Evolutionary conservation across 352 stramenopile species (phyloP).

Genomic region (Globisporangium barbulae): DNA sequence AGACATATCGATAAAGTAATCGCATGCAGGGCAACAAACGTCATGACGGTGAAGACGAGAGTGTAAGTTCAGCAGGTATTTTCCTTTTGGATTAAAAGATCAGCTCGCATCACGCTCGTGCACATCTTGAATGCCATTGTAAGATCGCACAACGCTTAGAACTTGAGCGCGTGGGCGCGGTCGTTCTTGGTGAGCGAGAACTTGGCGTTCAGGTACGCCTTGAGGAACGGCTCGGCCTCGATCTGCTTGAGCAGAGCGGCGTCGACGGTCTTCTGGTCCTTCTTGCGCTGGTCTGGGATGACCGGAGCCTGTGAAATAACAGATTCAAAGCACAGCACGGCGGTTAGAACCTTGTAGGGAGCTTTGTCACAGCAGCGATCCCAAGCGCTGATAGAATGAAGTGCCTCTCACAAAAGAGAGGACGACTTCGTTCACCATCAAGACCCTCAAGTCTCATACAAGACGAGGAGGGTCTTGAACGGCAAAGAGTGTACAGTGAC

Average conservation of each 20-base stretch:
- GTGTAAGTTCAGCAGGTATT: slow-evolving; percentile 60
- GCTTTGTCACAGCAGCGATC: slow-evolving; percentile 89
- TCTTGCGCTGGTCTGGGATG: slow-evolving; percentile 97
- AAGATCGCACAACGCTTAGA: slow-evolving; percentile 83
- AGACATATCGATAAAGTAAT: not conserved
- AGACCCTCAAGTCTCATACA: slow-evolving; percentile 26
- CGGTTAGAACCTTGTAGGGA: slow-evolving; percentile 47
- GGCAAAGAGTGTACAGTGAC: slow-evolving; percentile 18
- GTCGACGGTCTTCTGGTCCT: slow-evolving; percentile 98
- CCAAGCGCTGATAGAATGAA: slow-evolving; percentile 79
- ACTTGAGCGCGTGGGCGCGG: slow-evolving; percentile 98
- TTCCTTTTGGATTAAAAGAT: slow-evolving; percentile 19
- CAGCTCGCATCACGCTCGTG: slow-evolving; percentile 20
- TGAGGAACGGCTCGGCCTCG: slow-evolving; percentile 91
- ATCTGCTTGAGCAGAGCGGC: slow-evolving; percentile 85
- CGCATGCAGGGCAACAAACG: not conserved
- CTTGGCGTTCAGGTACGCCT: slow-evolving; percentile 98
- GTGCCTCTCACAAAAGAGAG: slow-evolving; percentile 6
- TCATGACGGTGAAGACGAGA: not conserved
- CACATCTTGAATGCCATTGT: not conserved
- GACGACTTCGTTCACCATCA: slow-evolving; percentile 11
- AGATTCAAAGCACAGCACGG: slow-evolving; percentile 22
- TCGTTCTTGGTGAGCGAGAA: slow-evolving; percentile 98
- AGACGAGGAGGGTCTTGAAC: not conserved
- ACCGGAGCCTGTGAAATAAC: slow-evolving; percentile 68